Conservation (phyloP, 768 basidiomycete genomes). For the Phanerochaete carnosa region DNA sequence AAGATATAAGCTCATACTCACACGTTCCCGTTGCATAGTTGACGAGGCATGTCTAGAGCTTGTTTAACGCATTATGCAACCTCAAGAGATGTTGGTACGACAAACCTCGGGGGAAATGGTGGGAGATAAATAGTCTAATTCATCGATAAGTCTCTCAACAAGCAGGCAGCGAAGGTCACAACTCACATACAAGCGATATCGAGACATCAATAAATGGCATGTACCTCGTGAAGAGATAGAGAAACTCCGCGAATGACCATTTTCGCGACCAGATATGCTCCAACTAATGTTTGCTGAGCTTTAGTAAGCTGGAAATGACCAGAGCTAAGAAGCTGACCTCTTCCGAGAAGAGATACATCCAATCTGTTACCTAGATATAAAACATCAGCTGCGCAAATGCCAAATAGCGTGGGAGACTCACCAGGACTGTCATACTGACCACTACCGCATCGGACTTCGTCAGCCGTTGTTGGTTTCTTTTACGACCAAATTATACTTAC, state of each 20-base stretch:
- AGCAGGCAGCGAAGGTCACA: not conserved
- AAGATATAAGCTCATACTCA: not conserved
- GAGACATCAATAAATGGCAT: slow-evolving; percentile 1
- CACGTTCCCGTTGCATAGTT: not conserved
- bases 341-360: not conserved
- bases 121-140: not conserved
- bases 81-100: no score
- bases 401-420: not conserved
- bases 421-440: slow-evolving; percentile 1
- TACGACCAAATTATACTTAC: not conserved
- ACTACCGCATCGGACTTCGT: not conserved
- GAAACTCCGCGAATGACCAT: not conserved
- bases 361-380: not conserved
- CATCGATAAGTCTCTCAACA: not conserved
- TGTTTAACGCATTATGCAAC: no score
- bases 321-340: not conserved
- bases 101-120: not conserved
- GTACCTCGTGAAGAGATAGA: not conserved
- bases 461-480: no score
- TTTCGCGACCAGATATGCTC: not conserved
- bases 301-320: not conserved
- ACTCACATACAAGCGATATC: not conserved
- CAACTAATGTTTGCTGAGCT: not conserved
- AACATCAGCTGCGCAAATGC: not conserved
- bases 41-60: not conserved